These are phyloP conservation scores for Moesziomyces antarcticus DNA, from an alignment of 1,284 basidiomycete species.

Conservation along the genomic window DNA sequence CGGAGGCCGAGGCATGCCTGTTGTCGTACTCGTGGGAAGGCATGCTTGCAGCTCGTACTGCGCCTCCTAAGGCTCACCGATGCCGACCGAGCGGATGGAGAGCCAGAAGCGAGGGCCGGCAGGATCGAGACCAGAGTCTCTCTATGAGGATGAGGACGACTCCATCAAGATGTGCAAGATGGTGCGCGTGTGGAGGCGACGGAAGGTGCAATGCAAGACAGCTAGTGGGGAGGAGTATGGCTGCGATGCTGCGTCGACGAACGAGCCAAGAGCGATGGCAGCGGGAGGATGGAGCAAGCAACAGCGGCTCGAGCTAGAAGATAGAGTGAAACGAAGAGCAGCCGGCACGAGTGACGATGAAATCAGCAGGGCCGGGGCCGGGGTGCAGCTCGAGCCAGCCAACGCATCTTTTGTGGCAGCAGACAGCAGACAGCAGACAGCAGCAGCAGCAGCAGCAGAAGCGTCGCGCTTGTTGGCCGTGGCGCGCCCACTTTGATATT, in stretches of 20 bases:
- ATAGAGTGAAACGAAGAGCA: too few relatives aligned
- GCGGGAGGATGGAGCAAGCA: too few relatives aligned
- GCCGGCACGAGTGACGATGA: too few relatives aligned
- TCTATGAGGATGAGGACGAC: neutral
- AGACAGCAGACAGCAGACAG: too few relatives aligned
- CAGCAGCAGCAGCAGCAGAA: too few relatives aligned
- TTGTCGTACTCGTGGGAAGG: slow-evolving; percentile 14
- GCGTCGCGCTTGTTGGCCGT: neutral
- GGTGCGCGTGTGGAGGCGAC: neutral
- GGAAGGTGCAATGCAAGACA: neutral
- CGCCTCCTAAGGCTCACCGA: neutral
- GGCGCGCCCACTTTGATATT: slow-evolving; percentile 4
- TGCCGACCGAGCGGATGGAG: neutral
- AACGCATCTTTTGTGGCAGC: too few relatives aligned
- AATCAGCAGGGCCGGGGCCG: too few relatives aligned
- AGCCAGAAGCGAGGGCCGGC: neutral
- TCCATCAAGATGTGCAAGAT: neutral
- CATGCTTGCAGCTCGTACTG: slow-evolving; percentile 6
- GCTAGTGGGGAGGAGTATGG: neutral
- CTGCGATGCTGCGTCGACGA: too few relatives aligned
- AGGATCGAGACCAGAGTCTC: neutral
- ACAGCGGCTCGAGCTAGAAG: too few relatives aligned
- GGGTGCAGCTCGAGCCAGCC: too few relatives aligned
- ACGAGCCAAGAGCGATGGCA: too few relatives aligned
- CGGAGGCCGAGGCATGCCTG: slow-evolving; percentile 20